phyloP scores from a whole-genome alignment of 768 basidiomycete species.

The Trametes villosa region DNA sequence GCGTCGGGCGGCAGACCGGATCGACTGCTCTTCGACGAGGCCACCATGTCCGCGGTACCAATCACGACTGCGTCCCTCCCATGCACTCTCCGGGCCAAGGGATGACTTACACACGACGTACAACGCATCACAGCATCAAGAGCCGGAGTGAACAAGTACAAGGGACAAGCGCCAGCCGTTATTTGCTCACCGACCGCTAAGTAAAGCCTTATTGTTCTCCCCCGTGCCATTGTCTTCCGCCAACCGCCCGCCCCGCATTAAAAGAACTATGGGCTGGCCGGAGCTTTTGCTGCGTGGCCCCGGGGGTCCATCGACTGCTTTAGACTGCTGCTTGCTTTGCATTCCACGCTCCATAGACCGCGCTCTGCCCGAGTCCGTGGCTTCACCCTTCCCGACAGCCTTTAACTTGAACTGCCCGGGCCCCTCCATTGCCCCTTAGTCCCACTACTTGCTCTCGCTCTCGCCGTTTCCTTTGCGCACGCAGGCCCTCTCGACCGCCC shows the following conservation, averaged over 20 bases:
- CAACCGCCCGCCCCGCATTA: constrained; percentile 3
- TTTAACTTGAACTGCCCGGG: constrained; percentile 4
- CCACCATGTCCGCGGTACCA: neutral
- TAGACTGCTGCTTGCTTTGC: constrained; percentile 16
- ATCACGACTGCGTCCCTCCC: neutral
- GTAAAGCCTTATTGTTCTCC: constrained; percentile 21
- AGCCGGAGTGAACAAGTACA: constrained; percentile 6
- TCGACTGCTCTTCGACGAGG: neutral
- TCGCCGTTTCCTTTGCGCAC: neutral
- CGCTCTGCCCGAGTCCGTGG: constrained; percentile 7
- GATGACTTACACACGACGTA: neutral
- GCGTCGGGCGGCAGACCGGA: neutral
- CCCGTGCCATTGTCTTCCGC: constrained; percentile 20
- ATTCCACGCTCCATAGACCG: constrained; percentile 9
- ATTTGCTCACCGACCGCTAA: constrained; percentile 15
- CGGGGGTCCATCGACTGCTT: constrained; percentile 28
- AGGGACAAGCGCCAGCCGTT: constrained; percentile 11
- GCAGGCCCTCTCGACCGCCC: neutral
- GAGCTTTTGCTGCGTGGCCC: constrained; percentile 20
- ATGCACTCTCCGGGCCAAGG: neutral
- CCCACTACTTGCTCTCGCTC: neutral
- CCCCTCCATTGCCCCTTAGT: constrained; percentile 4
- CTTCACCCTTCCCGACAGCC: neutral
- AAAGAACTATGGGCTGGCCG: constrained; percentile 11
- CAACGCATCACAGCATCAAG: constrained; percentile 2